Evolutionary conservation across 805 yeast species (phyloP).

Genomic region (Pichia scutulata): DNA sequence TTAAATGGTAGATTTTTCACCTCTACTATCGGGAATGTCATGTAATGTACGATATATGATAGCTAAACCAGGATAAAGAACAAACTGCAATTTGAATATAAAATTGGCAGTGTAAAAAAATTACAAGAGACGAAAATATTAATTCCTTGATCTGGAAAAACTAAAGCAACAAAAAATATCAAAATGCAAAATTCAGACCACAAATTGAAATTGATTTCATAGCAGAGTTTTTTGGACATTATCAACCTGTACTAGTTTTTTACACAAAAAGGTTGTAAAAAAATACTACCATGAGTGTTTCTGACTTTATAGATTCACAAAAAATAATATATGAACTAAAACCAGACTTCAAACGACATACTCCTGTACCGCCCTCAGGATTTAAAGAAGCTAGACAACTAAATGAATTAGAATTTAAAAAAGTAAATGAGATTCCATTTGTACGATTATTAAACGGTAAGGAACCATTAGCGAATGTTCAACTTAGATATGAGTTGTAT

Average conservation of each 20-base stretch:
- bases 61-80: too few relatives aligned
- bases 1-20: slow-evolving; percentile 54
- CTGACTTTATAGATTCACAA: slow-evolving; percentile 24
- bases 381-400: slow-evolving; percentile 5
- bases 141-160: not conserved
- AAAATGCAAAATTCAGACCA: not conserved
- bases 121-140: not conserved
- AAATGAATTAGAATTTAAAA: not conserved
- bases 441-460: slow-evolving; percentile 35
- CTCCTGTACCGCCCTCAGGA: slow-evolving; percentile 1
- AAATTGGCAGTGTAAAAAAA: not conserved
- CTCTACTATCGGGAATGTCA: slow-evolving; percentile 30
- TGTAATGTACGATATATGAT: not conserved
- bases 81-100: too few relatives aligned
- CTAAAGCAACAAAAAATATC: not conserved
- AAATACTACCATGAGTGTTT: not conserved
- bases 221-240: too few relatives aligned
- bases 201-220: too few relatives aligned
- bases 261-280: not conserved
- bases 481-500: slow-evolving; percentile 36
- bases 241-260: not conserved
- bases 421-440: slow-evolving; percentile 30
- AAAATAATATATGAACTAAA: slow-evolving; percentile 25
- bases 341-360: slow-evolving; percentile 1
- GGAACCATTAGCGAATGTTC: slow-evolving; percentile 33